These are phyloP conservation scores for Leccinum broughii DNA, from an alignment of 768 basidiomycete genomes.

Conservation along the genomic window DNA sequence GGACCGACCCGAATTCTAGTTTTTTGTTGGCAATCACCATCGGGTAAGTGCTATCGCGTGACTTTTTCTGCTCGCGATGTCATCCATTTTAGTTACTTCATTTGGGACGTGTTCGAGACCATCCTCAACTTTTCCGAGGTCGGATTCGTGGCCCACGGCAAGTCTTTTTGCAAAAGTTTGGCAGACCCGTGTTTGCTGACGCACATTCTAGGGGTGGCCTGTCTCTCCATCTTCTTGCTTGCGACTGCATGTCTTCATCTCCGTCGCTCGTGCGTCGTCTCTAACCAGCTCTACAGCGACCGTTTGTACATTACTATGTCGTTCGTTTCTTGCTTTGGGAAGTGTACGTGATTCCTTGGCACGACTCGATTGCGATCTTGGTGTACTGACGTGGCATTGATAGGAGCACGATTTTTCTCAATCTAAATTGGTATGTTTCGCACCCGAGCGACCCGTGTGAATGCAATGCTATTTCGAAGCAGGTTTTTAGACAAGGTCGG, in stretches of 20 bases:
- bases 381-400: slow-evolving; percentile 4
- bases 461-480: neutral
- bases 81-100: slow-evolving; percentile 57
- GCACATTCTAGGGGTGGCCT: slow-evolving; percentile 51
- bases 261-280: slow-evolving; percentile 1
- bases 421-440: slow-evolving; percentile 73
- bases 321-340: slow-evolving; percentile 84
- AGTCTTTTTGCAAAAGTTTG: slow-evolving; percentile 14
- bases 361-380: neutral
- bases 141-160: slow-evolving; percentile 80
- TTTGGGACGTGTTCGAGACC: slow-evolving; percentile 82
- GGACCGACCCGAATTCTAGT: slow-evolving; percentile 63
- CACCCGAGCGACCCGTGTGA: neutral
- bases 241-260: slow-evolving; percentile 57
- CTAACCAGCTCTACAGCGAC: slow-evolving; percentile 42
- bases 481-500: slow-evolving; percentile 81
- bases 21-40: slow-evolving; percentile 65
- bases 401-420: slow-evolving; percentile 84
- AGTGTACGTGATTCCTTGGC: slow-evolving; percentile 43
- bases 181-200: slow-evolving; percentile 4
- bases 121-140: slow-evolving; percentile 65
- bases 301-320: slow-evolving; percentile 80
- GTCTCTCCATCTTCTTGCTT: slow-evolving; percentile 63
- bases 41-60: slow-evolving; percentile 48
- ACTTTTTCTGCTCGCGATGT: neutral